A percentile compares a stretch with the other conserved stretches of the same genome.
Conservation (phyloP, 345 rosid genomes). For the Eucalyptus polyanthemos region DNA sequence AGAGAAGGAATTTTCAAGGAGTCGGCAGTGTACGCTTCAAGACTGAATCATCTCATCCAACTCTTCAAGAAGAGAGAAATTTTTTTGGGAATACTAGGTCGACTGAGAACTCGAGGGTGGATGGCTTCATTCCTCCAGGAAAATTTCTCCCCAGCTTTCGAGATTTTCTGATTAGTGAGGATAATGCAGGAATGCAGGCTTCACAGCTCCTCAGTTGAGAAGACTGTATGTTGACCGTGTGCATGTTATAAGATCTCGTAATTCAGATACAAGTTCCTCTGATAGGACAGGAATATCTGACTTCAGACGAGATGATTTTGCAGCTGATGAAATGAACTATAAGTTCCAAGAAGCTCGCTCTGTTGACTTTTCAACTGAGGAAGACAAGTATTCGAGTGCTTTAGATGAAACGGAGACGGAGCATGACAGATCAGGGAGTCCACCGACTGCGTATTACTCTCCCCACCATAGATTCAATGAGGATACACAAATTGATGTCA, state of each 20-base stretch:
- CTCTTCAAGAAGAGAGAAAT: background rate
- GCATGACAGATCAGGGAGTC: background rate
- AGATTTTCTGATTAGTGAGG: conserved; percentile 41
- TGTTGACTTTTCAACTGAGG: conserved; percentile 3
- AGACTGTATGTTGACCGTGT: conserved; percentile 74
- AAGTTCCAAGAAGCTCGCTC: conserved; percentile 14
- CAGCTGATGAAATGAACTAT: background rate
- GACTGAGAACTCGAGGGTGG: background rate
- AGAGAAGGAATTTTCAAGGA: conserved; percentile 1
- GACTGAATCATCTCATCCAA: conserved; percentile 2
- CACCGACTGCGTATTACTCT: background rate
- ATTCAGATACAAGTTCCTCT: conserved; percentile 1
- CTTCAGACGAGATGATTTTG: conserved; percentile 1
- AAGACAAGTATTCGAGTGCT: background rate
- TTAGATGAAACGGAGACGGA: background rate
- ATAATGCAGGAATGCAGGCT: conserved; percentile 20
- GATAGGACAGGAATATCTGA: background rate
- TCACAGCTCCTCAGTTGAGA: conserved; percentile 36
- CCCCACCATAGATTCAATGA: background rate
- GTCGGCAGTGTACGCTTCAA: background rate
- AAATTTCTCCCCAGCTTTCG: conserved; percentile 17
- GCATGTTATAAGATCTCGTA: conserved; percentile 13
- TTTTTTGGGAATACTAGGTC: conserved; percentile 3
- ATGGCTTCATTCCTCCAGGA: background rate
- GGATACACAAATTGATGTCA: background rate